Conservation (phyloP, 1,139 yeast genomes). For the Tardiomyces blankii region DNA sequence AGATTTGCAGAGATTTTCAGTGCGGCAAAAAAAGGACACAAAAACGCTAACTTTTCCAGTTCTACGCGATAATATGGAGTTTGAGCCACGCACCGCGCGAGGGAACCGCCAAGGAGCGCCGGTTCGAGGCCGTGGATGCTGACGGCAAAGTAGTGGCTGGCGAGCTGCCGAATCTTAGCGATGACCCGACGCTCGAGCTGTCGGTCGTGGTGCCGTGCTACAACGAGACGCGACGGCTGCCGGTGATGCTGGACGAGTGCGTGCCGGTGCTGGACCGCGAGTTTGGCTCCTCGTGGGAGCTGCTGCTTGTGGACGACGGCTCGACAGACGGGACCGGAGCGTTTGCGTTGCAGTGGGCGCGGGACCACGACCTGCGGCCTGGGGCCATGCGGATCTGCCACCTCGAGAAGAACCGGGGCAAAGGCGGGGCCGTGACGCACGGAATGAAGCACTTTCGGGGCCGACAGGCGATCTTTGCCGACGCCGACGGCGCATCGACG, state of each 20-base stretch:
- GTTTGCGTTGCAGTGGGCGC: slow-evolving; percentile 61
- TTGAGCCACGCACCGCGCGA: neutral
- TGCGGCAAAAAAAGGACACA: too few species aligned
- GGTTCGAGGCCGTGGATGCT: neutral
- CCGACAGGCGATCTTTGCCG: slow-evolving; percentile 70
- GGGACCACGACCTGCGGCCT: slow-evolving; percentile 38
- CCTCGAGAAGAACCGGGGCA: slow-evolving; percentile 71
- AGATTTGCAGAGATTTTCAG: too few species aligned
- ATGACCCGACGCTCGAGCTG: slow-evolving; percentile 30
- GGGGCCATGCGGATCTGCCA: slow-evolving; percentile 59
- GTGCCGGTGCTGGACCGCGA: slow-evolving; percentile 39
- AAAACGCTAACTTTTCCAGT: neutral
- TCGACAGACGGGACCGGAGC: slow-evolving; percentile 70
- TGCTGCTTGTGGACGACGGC: slow-evolving; percentile 85
- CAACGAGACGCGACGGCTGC: slow-evolving; percentile 69
- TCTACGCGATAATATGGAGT: neutral
- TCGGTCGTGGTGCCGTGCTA: slow-evolving; percentile 86
- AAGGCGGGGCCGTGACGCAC: slow-evolving; percentile 97
- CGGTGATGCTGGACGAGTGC: slow-evolving; percentile 69
- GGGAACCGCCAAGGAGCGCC: neutral
- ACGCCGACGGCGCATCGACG: slow-evolving; percentile 93
- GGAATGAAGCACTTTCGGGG: slow-evolving; percentile 78
- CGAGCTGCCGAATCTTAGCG: slow-evolving; percentile 26
- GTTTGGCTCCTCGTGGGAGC: slow-evolving; percentile 45
- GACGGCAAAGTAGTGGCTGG: slow-evolving; percentile 27